These are phyloP conservation scores for Rhodotorula diobovata DNA, from an alignment of 768 basidiomycete genomes.

Conservation along the genomic window DNA sequence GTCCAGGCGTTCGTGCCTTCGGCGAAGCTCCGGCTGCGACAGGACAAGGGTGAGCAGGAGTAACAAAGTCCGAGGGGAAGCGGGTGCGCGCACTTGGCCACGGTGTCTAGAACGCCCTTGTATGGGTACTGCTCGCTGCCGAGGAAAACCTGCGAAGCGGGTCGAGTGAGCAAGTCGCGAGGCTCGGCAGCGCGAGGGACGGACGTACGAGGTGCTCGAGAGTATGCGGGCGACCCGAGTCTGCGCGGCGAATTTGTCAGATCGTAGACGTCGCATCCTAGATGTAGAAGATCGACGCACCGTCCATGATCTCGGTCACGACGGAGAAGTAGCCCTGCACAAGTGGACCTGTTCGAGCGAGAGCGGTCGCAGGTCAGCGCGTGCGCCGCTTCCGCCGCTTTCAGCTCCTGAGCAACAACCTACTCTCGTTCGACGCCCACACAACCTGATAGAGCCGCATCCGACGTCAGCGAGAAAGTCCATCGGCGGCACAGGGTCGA, in stretches of 20 bases:
- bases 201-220: slow-evolving; percentile 72
- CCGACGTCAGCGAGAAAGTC: too few relatives aligned
- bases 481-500: too few relatives aligned
- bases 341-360: slow-evolving; percentile 20
- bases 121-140: slow-evolving; percentile 92
- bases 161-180: slow-evolving; percentile 10
- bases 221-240: slow-evolving; percentile 91
- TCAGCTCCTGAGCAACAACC: background rate
- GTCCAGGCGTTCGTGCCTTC: slow-evolving; percentile 82
- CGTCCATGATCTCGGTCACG: slow-evolving; percentile 38
- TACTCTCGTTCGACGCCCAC: slow-evolving; percentile 29
- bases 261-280: background rate
- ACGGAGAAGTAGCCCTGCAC: slow-evolving; percentile 33
- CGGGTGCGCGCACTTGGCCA: slow-evolving; percentile 62
- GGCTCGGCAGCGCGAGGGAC: background rate
- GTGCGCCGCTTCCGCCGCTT: too few relatives aligned
- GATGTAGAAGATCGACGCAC: background rate
- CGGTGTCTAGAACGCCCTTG: slow-evolving; percentile 69
- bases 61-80: slow-evolving; percentile 69
- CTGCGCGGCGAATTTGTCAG: slow-evolving; percentile 47
- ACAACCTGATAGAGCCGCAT: too few relatives aligned
- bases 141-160: slow-evolving; percentile 64
- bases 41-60: background rate
- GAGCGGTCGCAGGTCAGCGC: background rate
- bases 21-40: slow-evolving; percentile 23